Evolutionary conservation across 164 flowering plant genomes (phyloP), one percentile per base, ranked within the genome.

Genomic region (Cinnamomum chago): DNA sequence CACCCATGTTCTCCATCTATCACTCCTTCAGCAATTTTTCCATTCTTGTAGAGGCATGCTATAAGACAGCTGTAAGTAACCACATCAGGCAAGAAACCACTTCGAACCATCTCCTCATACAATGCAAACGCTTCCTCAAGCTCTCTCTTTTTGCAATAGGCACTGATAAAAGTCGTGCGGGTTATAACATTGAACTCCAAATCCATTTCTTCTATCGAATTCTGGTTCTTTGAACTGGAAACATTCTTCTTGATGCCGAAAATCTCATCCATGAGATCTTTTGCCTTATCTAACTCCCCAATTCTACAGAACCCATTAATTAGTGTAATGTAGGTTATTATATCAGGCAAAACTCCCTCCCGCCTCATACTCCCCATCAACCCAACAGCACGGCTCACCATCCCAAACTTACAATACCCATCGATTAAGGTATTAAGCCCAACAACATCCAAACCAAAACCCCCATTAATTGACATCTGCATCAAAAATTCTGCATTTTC

Each of bases 21-120:
- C 73, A 73, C 50, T 27, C 88, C 97, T 69, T 96, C 90, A 15
- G 60, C 66, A n/a, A 87, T 77, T 77, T 78, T 86, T 23, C 89
- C 92, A 76, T 70, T 68, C 86, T 83, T 86, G 81, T 92, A 92
- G 70, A 92, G 88, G 35, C 89, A 91, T 74, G 85, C 70, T 3
- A 90, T 76, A 58, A 93, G 83, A 17, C 92, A 86, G 83, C 80
- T 86, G 52, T 84, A 86, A 33, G 93, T 85, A 72, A 93, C 90
- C 23, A 86, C 85, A 81, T 96, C 99, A 67, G 94, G 97, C 62
- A 85, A 80, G 35, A 88, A 30, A 12, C 95, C 98, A 71, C 78
- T 77, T 71, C 51, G 74, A 67, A 90, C 79, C 97, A 92, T 92
- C 75, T 90, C 89, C 70, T 86, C 85, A 71, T 85, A 89, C 77